Evolutionary conservation across 2,329 filamentous ascomycete genomes (phyloP).

Genomic region (Apiospora pterosperma): DNA sequence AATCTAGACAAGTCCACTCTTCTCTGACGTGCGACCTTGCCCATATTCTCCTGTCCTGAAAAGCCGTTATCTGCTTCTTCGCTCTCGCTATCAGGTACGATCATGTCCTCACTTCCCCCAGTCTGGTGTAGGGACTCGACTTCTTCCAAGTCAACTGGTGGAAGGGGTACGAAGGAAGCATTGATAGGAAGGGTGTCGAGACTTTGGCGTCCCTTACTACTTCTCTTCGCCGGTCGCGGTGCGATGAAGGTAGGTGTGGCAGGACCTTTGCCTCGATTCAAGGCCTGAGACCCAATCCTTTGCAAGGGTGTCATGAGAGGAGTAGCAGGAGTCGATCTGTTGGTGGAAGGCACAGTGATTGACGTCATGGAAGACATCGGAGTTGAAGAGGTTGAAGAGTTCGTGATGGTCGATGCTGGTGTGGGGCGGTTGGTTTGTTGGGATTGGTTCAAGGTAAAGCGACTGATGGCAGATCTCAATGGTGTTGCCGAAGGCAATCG

Average conservation of each 20-base stretch:
- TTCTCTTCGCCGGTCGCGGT: constrained; percentile 16
- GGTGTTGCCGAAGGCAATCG: constrained; percentile 19
- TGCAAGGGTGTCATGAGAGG: constrained; percentile 48
- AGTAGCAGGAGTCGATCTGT: constrained; percentile 39
- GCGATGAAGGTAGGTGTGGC: constrained; percentile 19
- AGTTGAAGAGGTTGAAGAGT: constrained; percentile 15
- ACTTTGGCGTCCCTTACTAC: constrained; percentile 21
- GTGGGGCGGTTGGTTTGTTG: constrained; percentile 24
- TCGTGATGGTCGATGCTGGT: constrained; percentile 29
- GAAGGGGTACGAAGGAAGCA: constrained; percentile 52
- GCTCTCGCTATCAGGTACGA: constrained; percentile 47
- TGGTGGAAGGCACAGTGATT: constrained; percentile 38
- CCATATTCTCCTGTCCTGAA: constrained; percentile 19
- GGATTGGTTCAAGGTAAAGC: constrained; percentile 25
- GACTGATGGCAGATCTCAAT: constrained; percentile 26
- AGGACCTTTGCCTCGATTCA: constrained; percentile 28
- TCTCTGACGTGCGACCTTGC: constrained; percentile 15
- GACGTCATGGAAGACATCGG: constrained; percentile 26
- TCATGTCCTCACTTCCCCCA: constrained; percentile 54
- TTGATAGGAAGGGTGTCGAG: constrained; percentile 42
- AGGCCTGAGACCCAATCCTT: constrained; percentile 46
- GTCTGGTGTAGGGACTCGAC: constrained; percentile 47
- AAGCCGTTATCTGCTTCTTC: constrained; percentile 17
- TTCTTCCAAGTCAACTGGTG: constrained; percentile 50
- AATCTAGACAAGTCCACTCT: constrained; percentile 49